These are phyloP conservation scores for Westerdykella ornata DNA, from an alignment of 2,329 filamentous ascomycete genomes.

Conservation along the genomic window DNA sequence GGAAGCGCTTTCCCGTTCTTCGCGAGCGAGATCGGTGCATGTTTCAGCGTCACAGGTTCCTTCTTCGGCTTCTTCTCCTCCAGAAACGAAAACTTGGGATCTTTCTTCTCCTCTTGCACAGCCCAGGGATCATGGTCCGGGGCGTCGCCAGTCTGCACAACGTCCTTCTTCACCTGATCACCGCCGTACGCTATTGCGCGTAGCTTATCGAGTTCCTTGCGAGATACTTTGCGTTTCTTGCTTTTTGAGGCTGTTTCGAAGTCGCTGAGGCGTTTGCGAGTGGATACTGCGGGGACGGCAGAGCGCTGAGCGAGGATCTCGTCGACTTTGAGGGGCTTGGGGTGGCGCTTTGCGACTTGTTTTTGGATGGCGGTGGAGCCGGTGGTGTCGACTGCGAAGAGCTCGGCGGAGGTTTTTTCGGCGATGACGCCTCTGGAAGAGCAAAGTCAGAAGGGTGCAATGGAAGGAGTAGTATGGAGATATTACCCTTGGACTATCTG, in stretches of 20 bases:
- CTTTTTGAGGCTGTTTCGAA: constrained; percentile 59
- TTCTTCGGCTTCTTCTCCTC: constrained; percentile 59
- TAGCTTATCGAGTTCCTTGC: constrained; percentile 75
- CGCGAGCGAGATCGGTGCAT: constrained; percentile 73
- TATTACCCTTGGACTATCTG: constrained; percentile 83
- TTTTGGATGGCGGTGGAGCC: constrained; percentile 64
- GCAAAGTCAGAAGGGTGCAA: constrained; percentile 9
- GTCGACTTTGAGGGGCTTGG: constrained; percentile 76
- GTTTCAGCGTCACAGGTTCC: constrained; percentile 67
- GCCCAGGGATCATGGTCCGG: constrained; percentile 73
- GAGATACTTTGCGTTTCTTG: constrained; percentile 78
- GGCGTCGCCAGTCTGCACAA: constrained; percentile 52
- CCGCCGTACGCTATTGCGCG: constrained; percentile 70
- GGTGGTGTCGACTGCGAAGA: constrained; percentile 75
- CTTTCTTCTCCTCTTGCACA: constrained; percentile 44
- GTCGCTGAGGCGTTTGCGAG: constrained; percentile 69
- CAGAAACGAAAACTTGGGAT: constrained; percentile 58
- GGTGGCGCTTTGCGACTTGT: constrained; percentile 55
- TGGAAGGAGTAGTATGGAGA: constrained; percentile 1
- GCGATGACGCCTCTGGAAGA: constrained; percentile 67
- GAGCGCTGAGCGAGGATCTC: constrained; percentile 86
- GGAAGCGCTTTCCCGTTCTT: constrained; percentile 73
- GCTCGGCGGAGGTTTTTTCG: constrained; percentile 73
- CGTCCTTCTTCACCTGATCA: constrained; percentile 46
- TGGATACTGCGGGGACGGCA: constrained; percentile 68